A percentile compares a stretch with the other conserved stretches of the same genome.
These are phyloP conservation scores for Botrytis sinoallii DNA, from an alignment of 2,329 filamentous ascomycete genomes.

Conservation along the genomic window DNA sequence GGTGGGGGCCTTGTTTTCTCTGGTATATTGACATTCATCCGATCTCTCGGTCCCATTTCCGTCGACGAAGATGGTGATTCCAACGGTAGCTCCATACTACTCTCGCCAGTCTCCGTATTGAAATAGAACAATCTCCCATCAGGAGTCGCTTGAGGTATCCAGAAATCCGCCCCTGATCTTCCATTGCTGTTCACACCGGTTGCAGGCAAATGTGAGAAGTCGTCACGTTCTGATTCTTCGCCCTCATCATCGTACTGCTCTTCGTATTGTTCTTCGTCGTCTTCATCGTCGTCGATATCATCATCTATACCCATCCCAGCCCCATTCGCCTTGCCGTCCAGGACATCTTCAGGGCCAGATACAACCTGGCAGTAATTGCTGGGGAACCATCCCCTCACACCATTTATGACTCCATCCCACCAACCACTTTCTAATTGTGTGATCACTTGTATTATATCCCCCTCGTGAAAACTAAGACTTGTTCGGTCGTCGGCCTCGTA, in stretches of 20 bases:
- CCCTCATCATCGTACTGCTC: slow-evolving; percentile 60
- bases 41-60: slow-evolving; percentile 83
- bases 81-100: slow-evolving; percentile 88
- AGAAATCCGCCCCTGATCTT: slow-evolving; percentile 89
- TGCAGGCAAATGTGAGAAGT: slow-evolving; percentile 57
- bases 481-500: slow-evolving; percentile 97
- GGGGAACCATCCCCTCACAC: slow-evolving; percentile 96
- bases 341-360: slow-evolving; percentile 68
- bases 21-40: slow-evolving; percentile 82
- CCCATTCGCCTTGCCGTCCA: slow-evolving; percentile 56
- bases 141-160: slow-evolving; percentile 95
- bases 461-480: slow-evolving; percentile 93
- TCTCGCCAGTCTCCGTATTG: slow-evolving; percentile 95
- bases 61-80: slow-evolving; percentile 79
- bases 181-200: slow-evolving; percentile 63
- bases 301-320: slow-evolving; percentile 50
- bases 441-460: slow-evolving; percentile 97
- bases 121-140: slow-evolving; percentile 96
- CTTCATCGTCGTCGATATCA: slow-evolving; percentile 63
- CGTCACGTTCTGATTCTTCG: slow-evolving; percentile 60
- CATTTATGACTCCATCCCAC: slow-evolving; percentile 99
- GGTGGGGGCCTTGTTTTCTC: slow-evolving; percentile 86
- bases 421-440: slow-evolving; percentile 97
- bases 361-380: slow-evolving; percentile 97
- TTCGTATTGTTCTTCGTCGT: slow-evolving; percentile 66